A percentile compares a stretch with the other conserved stretches of the same genome.
Evolutionary conservation across 2,329 filamentous ascomycete genomes (phyloP).

Genomic region (Thielaviopsis cerberus): DNA sequence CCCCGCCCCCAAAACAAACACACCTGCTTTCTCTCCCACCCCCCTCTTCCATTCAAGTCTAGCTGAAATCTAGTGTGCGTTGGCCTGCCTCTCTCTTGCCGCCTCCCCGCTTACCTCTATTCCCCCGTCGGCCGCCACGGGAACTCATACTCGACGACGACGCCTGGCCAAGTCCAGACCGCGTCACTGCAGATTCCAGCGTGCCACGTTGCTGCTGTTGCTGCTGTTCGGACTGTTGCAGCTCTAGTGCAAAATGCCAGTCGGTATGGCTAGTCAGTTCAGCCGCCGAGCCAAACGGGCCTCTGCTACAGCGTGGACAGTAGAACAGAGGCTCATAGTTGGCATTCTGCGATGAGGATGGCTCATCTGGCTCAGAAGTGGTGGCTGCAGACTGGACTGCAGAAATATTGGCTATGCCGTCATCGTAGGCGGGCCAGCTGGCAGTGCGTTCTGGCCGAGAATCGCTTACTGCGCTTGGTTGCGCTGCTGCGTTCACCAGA

Average conservation of each 20-base stretch:
- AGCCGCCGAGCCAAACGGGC: constrained; percentile 22
- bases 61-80: constrained; percentile 41
- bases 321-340: constrained; percentile 4
- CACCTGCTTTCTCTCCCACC: not conserved
- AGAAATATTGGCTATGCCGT: not conserved
- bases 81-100: constrained; percentile 36
- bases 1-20: not conserved
- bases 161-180: not conserved
- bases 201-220: not conserved
- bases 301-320: constrained; percentile 3
- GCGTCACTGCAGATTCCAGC: not conserved
- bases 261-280: constrained; percentile 62
- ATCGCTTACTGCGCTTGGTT: not conserved
- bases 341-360: not conserved
- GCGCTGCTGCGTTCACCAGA: not conserved
- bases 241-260: constrained; percentile 83
- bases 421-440: not conserved
- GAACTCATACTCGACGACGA: not conserved
- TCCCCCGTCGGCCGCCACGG: not conserved
- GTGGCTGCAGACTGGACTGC: not conserved
- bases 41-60: constrained; percentile 15
- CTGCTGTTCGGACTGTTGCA: constrained; percentile 40
- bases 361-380: not conserved
- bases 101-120: constrained; percentile 14
- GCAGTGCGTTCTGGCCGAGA: not conserved